A percentile compares a stretch with the other conserved stretches of the same genome.
phyloP scores from a whole-genome alignment of 371 early-diverging fungal genomes.

The Mucor velutinosus region DNA sequence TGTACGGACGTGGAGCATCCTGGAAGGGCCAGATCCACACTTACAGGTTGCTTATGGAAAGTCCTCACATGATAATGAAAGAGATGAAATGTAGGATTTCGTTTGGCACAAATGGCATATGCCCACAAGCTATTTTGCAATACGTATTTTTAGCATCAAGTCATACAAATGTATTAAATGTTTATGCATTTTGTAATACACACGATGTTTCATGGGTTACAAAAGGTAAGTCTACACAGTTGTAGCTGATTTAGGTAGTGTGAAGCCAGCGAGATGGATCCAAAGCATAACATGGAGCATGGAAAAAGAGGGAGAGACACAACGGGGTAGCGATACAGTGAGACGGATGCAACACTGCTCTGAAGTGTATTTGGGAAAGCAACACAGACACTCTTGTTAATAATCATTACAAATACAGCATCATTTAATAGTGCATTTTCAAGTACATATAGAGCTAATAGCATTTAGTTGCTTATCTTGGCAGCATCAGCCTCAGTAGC shows the following conservation, averaged over 20 bases:
- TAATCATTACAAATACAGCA: too few relatives aligned
- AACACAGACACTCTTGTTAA: too few relatives aligned
- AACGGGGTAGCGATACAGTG: too few relatives aligned
- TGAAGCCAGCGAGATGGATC: conserved; percentile 36
- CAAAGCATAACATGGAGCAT: conserved; percentile 20
- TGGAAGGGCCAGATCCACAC: too few relatives aligned
- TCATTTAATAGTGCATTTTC: too few relatives aligned
- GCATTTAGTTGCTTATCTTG: too few relatives aligned
- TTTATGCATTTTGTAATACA: conserved; percentile 92
- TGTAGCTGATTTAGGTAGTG: conserved; percentile 46
- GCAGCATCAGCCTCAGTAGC: too few relatives aligned
- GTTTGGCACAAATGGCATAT: conserved; percentile 17
- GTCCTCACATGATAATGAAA: background rate
- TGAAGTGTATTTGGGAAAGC: too few relatives aligned
- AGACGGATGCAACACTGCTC: too few relatives aligned
- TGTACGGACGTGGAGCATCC: too few relatives aligned
- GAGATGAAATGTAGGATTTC: background rate
- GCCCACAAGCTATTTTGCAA: conserved; percentile 6
- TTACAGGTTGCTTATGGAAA: too few relatives aligned
- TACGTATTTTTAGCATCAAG: conserved; percentile 76
- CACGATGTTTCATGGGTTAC: conserved; percentile 97
- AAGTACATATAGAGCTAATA: too few relatives aligned
- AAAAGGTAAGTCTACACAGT: conserved; percentile 73
- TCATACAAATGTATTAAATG: conserved; percentile 86
- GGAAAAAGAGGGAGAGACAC: background rate